Evolutionary conservation across 1,139 yeast genomes (phyloP), one percentile per base, ranked within the genome.

Genomic region (Magnusiomyces clavatus): DNA sequence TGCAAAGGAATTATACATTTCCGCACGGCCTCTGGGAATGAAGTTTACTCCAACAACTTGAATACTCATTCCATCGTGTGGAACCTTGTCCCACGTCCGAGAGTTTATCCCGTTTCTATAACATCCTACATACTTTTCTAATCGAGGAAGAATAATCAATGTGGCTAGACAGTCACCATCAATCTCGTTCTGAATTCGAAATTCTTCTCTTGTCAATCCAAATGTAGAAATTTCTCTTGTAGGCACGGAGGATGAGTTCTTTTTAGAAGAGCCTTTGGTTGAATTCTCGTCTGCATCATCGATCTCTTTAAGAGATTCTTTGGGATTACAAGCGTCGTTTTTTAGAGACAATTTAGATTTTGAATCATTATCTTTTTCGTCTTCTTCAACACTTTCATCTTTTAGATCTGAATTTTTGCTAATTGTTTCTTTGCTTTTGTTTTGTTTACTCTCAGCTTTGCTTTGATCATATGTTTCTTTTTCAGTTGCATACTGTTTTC

Each of bases 41-140:
- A 70, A 68, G 49, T 68, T 62, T 46, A 83, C 81, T 47, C 75
- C 77, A 57, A 75, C 77, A 10, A 87, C 70, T 11, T 81, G 79
- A 54, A 75, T 70, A 29, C 90, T 82, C 46, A 80, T 75, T 3
- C 96, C 96, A 58, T 81, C 83, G 64, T 87, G 96, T n/a, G 49
- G 49, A 24, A 46, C 49, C 10, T 39, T 14, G 3, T 65, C 64
- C 97, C 97, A 90, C 1, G 79, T 69, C 51, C 97, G 74, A 1
- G 96, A 81, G 61, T 81, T 79, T 56, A 89, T 69, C 1, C 86
- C 90, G 65, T 85, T 74, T 42, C 85, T 75, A 63, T 68, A 82
- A 43, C 75, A 72, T 1, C 96, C 92, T 24, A 69, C 67, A 62
- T 90, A 90, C 46, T 64, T 60, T 12, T 74, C 74, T 51, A 90